Base-by-base conservation (phyloP, 371 early-diverging fungal species). In the Lichtheimia corymbifera region DNA sequence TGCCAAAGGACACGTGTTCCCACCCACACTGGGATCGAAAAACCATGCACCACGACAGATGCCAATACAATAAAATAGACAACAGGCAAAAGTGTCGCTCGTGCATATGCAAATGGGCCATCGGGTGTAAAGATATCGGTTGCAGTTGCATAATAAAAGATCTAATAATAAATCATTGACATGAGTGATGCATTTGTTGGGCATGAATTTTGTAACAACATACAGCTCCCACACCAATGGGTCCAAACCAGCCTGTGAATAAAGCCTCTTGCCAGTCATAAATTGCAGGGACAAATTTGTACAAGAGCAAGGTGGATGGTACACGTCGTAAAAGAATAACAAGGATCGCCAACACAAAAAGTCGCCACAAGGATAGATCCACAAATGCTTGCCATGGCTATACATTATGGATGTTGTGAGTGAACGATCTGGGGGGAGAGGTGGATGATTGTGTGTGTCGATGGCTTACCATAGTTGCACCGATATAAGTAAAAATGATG, bases 221-320 rank as follows among this genome's bases (percentile, higher is more conserved):
- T 47, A 58, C 58, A 1, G 97, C 96, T 1, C 90, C 86, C 1
- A 86, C 80, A 47, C 98, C 98, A 14, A 97, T 91, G 5, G 98
- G 98, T 0, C 97, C 98, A 77, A 97, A 98, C 94, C 95, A 97
- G 1, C 99, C 99, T 0, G 92, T 88, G 73, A 97, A 97, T 0
- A 95, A 62, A 0, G 93, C 94, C 63, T 97, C 95, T 17, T 87
- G 84, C 66, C 73, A 84, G 4, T 67, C 89, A 18, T 73, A 71
- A 6, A 97, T 68, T 1, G 89, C 84, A 0, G 92, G 91, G 13
- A 93, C 88, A 12, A 71, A 65, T 13, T 74, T 72, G 51, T 87
- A 85, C 20, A 91, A 61, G 0, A 82, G 72, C 43, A 94, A 42
- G 11, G 97, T 76, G 15, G 86, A 71, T 0, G 97, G 95, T 2